phyloP scores from a whole-genome alignment of 176 grass and related monocot genomes.

The Microstegium vimineum region DNA sequence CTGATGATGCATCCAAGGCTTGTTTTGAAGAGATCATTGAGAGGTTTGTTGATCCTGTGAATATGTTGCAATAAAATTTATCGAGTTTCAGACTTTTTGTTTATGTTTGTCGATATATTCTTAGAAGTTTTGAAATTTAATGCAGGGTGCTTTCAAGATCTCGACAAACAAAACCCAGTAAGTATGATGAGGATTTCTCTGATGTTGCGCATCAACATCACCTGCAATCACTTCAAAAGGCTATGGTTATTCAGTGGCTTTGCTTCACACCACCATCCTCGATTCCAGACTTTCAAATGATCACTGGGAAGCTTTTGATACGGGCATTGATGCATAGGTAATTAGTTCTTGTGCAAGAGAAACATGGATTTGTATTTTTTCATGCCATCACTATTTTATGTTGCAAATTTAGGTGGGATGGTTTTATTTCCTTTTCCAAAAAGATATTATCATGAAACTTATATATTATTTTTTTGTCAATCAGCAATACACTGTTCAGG shows the following conservation, averaged over 20 bases:
- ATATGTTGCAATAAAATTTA: slow-evolving; percentile 3
- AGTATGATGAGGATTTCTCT: slow-evolving; percentile 52
- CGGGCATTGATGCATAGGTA: slow-evolving; percentile 91
- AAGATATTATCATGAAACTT: slow-evolving; percentile 21
- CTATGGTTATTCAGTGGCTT: slow-evolving; percentile 96
- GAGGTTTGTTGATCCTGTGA: slow-evolving; percentile 49
- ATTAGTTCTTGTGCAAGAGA: slow-evolving; percentile 14
- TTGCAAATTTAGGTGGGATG: not conserved
- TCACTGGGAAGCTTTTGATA: slow-evolving; percentile 84
- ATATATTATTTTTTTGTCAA: slow-evolving; percentile 34
- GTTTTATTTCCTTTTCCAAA: not conserved
- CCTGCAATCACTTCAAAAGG: slow-evolving; percentile 90
- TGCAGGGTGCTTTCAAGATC: slow-evolving; percentile 87
- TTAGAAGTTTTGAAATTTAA: not conserved
- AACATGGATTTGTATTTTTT: not conserved
- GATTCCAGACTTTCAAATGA: slow-evolving; percentile 56
- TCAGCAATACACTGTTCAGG: slow-evolving; percentile 89
- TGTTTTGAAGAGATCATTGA: slow-evolving; percentile 96
- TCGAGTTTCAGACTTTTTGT: not conserved
- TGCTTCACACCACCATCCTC: slow-evolving; percentile 89
- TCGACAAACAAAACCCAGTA: slow-evolving; percentile 59
- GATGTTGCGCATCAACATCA: slow-evolving; percentile 74
- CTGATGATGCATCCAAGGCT: slow-evolving; percentile 56
- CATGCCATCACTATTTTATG: slow-evolving; percentile 7
- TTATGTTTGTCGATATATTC: not conserved